A percentile compares a stretch with the other conserved stretches of the same genome.
Evolutionary conservation across 2,329 filamentous ascomycete genomes (phyloP).

Genomic region (Colletotrichum liriopes): DNA sequence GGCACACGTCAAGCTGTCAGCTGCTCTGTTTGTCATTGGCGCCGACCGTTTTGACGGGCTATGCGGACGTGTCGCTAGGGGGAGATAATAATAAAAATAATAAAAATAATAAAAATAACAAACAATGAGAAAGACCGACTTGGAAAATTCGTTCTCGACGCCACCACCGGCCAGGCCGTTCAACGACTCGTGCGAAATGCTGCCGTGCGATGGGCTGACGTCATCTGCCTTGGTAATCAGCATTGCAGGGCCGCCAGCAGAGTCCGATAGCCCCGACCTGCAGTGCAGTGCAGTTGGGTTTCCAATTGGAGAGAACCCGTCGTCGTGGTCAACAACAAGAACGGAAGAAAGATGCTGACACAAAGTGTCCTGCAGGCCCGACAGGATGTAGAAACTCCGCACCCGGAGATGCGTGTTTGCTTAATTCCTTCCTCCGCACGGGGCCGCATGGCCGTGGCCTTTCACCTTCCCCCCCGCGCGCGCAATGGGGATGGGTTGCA

Average conservation of each 20-base stretch:
- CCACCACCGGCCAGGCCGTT: conserved; percentile 21
- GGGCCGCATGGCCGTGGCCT: conserved; percentile 1
- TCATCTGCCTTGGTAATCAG: conserved; percentile 8
- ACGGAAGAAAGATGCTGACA: neutral
- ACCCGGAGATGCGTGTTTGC: neutral
- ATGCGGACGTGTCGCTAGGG: neutral
- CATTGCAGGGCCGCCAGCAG: neutral
- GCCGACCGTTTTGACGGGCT: conserved; percentile 24
- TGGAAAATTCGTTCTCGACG: conserved; percentile 16
- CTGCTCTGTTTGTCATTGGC: neutral
- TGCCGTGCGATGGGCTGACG: conserved; percentile 18
- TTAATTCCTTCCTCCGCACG: neutral
- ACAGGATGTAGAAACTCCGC: conserved; percentile 9
- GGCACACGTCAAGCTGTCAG: conserved; percentile 6
- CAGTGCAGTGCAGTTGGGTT: neutral
- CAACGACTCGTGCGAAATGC: conserved; percentile 27
- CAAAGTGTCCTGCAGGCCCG: neutral
- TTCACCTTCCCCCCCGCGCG: neutral
- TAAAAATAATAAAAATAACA: neutral
- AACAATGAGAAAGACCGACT: conserved; percentile 4
- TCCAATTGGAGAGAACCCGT: neutral
- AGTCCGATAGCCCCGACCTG: neutral
- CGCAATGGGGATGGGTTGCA: neutral
- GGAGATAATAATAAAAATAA: neutral
- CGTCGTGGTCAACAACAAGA: neutral